Evolutionary conservation across 208 protist genomes (phyloP).

Genomic region (Acanthamoeba polyphaga): DNA sequence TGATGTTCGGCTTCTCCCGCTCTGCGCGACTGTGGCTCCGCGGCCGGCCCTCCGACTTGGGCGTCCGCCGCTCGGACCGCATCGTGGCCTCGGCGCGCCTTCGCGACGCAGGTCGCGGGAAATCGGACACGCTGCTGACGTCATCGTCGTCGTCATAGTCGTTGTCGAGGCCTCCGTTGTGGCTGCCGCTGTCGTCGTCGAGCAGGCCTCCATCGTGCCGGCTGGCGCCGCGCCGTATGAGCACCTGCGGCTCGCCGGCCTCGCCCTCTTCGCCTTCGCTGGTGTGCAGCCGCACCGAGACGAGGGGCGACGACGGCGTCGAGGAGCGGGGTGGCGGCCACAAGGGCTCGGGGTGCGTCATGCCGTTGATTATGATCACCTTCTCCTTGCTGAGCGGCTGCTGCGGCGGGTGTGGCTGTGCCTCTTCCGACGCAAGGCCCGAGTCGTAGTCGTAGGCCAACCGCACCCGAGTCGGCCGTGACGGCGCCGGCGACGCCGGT

Average conservation of each 20-base stretch:
- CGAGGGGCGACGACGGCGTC: neutral
- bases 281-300: neutral
- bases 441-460: neutral
- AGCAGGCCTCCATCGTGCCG: neutral
- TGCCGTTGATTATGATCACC: slow-evolving; percentile 11
- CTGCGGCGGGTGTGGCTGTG: no score
- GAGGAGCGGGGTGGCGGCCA: neutral
- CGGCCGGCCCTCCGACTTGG: no score
- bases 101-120: no score
- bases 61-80: no score
- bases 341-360: neutral
- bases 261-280: neutral
- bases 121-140: neutral
- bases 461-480: neutral
- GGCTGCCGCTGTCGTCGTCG: neutral
- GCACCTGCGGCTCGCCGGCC: neutral
- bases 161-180: neutral
- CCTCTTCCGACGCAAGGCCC: neutral
- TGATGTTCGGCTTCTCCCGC: no score
- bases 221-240: neutral
- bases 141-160: neutral
- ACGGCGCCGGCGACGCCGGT: neutral
- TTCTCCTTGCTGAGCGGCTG: slow-evolving; percentile 21
- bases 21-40: no score
- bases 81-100: no score